Base-by-base conservation (phyloP, 2,329 filamentous ascomycete genomes). In the Neocucurbitaria cava region DNA sequence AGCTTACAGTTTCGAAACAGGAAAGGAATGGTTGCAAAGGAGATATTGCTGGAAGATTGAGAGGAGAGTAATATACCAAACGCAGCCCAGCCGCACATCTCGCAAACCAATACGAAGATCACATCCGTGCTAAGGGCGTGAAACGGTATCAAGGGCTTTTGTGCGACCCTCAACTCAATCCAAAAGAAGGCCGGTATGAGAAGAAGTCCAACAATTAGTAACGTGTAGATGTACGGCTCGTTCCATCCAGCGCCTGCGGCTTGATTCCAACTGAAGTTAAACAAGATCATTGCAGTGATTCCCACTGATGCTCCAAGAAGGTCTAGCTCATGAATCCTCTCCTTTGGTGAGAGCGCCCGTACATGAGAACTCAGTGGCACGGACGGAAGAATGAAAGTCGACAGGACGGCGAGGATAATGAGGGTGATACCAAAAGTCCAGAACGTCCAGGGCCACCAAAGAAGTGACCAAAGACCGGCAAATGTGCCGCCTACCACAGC, bases 201-300 rank as follows among this genome's bases (percentile, higher is more conserved):
- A 0, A 86, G 33, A 2, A 85, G 52, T 0, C 87, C 86, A 2
- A 88, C 55, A 33, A 89, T 81, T 0, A 90, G 76, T 0, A 83
- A 73, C 0, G 83, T 75, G 54, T 84, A 82, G n/a, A 87, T 78
- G 50, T 85, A 85, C 0, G 84, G 76, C 6, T 78, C 76, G 1
- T 74, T 61, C 87, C 87, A 89, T 1, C 85, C 85, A 1, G 80
- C 82, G 0, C 84, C 77, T 0, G 85, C 81, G 0, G 84, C 86
- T 65, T 89, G 86, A 54, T 87, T 89, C 85, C 85, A 89, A 0
- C 86, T 84, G 61, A 89, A 85, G 67, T 88, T 89, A 73, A 89
- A 80, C 17, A 90, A 76, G 6, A 69, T 77, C 21, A 90, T 75
- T 0, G 81, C 82, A 0, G 77, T 75, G 17, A 89, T 78, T 1